Base-by-base conservation (phyloP, 768 basidiomycete species). In the Boletus huronensis region DNA sequence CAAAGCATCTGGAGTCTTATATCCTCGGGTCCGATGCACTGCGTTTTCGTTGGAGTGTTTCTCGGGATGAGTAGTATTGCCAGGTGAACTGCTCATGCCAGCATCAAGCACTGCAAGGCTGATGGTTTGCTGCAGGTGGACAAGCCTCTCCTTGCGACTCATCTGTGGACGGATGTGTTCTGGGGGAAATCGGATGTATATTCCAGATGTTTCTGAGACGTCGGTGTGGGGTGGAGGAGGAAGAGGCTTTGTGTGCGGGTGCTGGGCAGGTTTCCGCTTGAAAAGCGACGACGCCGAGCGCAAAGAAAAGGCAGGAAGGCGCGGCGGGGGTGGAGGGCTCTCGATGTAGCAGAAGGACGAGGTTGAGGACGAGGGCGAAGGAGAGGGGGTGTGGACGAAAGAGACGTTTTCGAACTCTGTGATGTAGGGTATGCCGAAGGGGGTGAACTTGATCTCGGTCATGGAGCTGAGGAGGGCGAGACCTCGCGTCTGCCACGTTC, bases 31-130 rank as follows among this genome's bases (percentile, higher is more conserved):
- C 2, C 7, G 36, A 35, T 51, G 61, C 2, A 25, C n/a, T 26
- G 19, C 25, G 21, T 45, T 21, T 5, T 47, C 52, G 17, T 36
- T 32, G 1, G 43, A 46, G 31, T 29, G 52, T 13, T 58, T 42
- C 39, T 48, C 44, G 2, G 53, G 34, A 17, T 16, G 49, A 28
- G 44, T 21, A 11, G 47, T 31, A 36, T 55, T 63, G 17, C 49
- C 54, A 16, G 70, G 66, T 0, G 74, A 66, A n/a, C 64, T 50
- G 47, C 69, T 70, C 75, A 77, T 77, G 40, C 75, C 76, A 21
- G 74, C 74, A 17, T 66, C 67, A 17, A 72, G 60, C 7, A 76
- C 74, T 7, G 76, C 76, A 23, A 55, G 58, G 28, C 68, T 68
- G 47, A 76, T 75, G 23, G 69, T 67, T 50, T 69, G 55, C 60